Base-by-base conservation (phyloP, 148 eudicot species). In the Rhododendron vialii region DNA sequence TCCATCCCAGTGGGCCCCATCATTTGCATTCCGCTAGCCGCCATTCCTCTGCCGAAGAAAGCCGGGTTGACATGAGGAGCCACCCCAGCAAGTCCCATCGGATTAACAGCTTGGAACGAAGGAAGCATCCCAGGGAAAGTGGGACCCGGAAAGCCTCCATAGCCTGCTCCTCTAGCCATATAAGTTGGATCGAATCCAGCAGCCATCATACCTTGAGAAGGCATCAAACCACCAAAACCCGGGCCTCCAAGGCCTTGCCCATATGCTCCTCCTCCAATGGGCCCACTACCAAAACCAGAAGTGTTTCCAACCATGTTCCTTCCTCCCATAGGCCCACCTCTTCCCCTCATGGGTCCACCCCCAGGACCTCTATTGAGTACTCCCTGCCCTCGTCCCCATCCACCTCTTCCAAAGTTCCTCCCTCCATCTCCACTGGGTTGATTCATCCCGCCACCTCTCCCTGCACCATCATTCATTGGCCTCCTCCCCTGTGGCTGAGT, bases 31-130 rank as follows among this genome's bases (percentile, higher is more conserved):
- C 96, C 96, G 87, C 92, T 93, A 55, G 92, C 89, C 48, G 86
- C 84, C 98, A 96, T 95, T 65, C 95, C 99, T 48, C 99, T 90
- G 71, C 92, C 92, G 78, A 96, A 96, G 82, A 96, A 96, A 48
- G 98, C 96, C 45, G 98, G 99, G 88, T 96, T 96, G 47, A 96
- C 95, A 89, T 96, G 99, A 87, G 98, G 99, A 84, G 99, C 96
- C 87, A 96, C 98, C 80, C 95, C 98, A 84, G 95, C 86, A 83
- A 94, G 86, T 75, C 98, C 98, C 96, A 96, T 93, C 10, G 93
- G 86, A 88, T 93, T 93, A 81, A 93, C 98, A 88, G 86, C 89
- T 22, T 88, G 96, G 93, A 93, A 96, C 59, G 94, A 91, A 89
- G 99, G 95, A 87, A 96, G 83, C 98, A 96, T 93, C 65, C 96